A percentile compares a stretch with the other conserved stretches of the same genome.
These are phyloP conservation scores for Debaryomyces coudertii DNA, from an alignment of 1,139 yeast species.

Conservation along the genomic window DNA sequence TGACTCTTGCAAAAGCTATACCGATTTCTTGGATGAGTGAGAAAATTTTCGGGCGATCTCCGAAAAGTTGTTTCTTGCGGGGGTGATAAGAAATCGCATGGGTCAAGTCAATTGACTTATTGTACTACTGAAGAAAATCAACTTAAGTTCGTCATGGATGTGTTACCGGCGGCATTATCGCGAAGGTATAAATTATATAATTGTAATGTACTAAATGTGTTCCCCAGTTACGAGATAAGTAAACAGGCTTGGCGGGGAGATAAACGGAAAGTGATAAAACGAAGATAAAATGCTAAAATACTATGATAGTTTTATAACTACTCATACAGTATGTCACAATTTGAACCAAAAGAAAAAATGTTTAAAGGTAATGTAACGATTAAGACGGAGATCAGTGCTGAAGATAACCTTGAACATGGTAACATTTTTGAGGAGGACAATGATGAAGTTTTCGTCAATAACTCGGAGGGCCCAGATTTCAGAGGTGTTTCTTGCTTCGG, in stretches of 20 bases:
- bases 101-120: background rate
- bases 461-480: constrained; percentile 15
- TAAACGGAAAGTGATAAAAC: background rate
- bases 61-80: background rate
- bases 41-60: background rate
- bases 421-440: background rate
- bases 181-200: background rate
- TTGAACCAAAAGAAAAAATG: constrained; percentile 3
- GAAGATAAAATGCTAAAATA: background rate
- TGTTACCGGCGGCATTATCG: background rate
- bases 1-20: background rate
- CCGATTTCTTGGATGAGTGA: background rate
- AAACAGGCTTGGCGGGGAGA: constrained; percentile 2
- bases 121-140: background rate
- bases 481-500: constrained; percentile 16
- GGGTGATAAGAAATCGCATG: background rate
- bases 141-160: background rate
- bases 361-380: constrained; percentile 1
- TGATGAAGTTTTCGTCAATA: constrained; percentile 8
- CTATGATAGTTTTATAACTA: background rate
- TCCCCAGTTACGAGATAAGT: background rate
- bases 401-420: constrained; percentile 3
- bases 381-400: background rate
- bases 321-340: constrained; percentile 3
- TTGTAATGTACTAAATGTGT: background rate